Conservation (phyloP, 176 grass and related monocot genomes). For the Oryza australiensis region DNA sequence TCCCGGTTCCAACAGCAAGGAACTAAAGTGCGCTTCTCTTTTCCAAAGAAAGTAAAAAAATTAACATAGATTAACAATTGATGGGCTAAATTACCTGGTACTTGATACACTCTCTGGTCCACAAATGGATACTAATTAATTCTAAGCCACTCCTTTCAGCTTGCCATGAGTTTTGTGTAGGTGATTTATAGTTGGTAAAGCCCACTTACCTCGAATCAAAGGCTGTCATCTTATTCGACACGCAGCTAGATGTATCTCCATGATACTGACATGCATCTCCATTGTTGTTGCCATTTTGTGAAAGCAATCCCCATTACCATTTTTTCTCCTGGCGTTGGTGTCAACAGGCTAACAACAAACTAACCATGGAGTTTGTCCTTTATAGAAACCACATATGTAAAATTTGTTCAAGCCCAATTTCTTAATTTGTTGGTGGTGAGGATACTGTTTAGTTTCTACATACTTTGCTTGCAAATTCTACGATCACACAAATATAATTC, state of each 20-base stretch:
- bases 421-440: neutral
- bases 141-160: neutral
- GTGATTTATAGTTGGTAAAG: neutral
- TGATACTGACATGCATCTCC: neutral
- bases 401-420: neutral
- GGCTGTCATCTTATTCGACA: neutral
- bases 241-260: neutral
- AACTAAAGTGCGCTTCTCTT: neutral
- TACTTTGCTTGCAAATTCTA: neutral
- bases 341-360: neutral
- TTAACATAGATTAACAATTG: neutral
- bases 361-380: neutral
- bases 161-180: neutral
- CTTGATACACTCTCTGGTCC: neutral
- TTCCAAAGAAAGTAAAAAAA: neutral
- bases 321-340: neutral
- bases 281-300: neutral
- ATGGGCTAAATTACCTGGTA: neutral
- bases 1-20: neutral
- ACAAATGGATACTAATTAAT: neutral
- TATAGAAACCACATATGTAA: neutral
- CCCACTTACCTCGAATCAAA: slow-evolving; percentile 9
- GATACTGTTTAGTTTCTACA: neutral
- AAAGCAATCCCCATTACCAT: neutral
- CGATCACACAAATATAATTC: neutral